Percentiles rank a stretch among this genome's conserved stretches.
phyloP scores from a whole-genome alignment of 2,329 filamentous ascomycete species.

The Sporothrix variecibatus region DNA sequence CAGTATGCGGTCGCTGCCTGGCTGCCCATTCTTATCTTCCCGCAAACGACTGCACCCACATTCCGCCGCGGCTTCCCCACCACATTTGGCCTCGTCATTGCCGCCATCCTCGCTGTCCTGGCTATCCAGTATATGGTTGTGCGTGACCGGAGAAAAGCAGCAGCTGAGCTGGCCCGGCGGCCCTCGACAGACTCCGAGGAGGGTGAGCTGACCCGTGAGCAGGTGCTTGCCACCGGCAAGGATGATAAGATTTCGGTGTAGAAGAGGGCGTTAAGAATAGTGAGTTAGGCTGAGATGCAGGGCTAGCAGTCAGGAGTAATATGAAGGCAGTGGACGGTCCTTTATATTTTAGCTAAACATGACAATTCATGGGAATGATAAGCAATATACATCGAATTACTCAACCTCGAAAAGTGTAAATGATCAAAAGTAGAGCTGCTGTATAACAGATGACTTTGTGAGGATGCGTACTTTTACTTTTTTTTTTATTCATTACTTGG shows the following conservation, averaged over 20 bases:
- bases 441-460: no score
- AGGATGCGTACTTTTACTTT: no score
- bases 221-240: slow-evolving; percentile 1
- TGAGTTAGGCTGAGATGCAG: no score
- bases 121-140: slow-evolving; percentile 20
- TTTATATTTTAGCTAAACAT: no score
- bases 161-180: background rate
- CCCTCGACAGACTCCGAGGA: slow-evolving; percentile 3
- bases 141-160: background rate
- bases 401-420: no score
- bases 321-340: no score
- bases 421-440: no score
- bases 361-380: no score
- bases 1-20: slow-evolving; percentile 34
- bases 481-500: no score
- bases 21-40: slow-evolving; percentile 33
- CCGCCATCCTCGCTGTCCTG: slow-evolving; percentile 14
- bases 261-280: background rate
- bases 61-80: slow-evolving; percentile 22
- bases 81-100: slow-evolving; percentile 11
- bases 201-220: background rate
- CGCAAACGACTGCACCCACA: slow-evolving; percentile 24
- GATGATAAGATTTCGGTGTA: background rate
- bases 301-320: no score
- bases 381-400: no score